These are phyloP conservation scores for Blastobotrys arbuscula DNA, from an alignment of 1,139 yeast genomes.

Conservation along the genomic window DNA sequence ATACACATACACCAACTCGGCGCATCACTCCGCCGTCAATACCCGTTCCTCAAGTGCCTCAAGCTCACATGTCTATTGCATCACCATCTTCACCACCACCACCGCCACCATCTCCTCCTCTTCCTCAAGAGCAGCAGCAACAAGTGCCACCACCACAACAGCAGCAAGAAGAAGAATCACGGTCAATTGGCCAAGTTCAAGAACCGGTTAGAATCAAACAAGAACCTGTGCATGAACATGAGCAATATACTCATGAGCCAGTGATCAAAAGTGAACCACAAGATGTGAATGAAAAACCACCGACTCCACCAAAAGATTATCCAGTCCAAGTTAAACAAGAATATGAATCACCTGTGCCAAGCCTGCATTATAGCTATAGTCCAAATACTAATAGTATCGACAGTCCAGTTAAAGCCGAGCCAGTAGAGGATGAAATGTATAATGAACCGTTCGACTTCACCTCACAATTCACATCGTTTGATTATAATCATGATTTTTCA, in stretches of 20 bases:
- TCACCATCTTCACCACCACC: background rate
- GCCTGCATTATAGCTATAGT: conserved; percentile 17
- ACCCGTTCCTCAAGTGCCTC: conserved; percentile 5
- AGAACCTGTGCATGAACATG: conserved; percentile 8
- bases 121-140: background rate
- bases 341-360: conserved; percentile 22
- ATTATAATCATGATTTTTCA: conserved; percentile 13
- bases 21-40: conserved; percentile 10
- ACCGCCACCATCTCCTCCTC: conserved; percentile 2
- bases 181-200: background rate
- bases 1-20: background rate
- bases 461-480: conserved; percentile 18
- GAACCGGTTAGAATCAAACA: conserved; percentile 2
- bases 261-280: background rate
- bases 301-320: background rate
- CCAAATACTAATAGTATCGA: conserved; percentile 15
- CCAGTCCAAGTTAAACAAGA: conserved; percentile 1
- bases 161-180: background rate
- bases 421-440: background rate
- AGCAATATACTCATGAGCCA: background rate
- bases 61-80: background rate
- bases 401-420: conserved; percentile 15
- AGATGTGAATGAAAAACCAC: background rate
- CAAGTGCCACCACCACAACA: background rate
- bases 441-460: conserved; percentile 16